Base-by-base conservation (phyloP, 345 rosid genomes). In the Angophora floribunda region DNA sequence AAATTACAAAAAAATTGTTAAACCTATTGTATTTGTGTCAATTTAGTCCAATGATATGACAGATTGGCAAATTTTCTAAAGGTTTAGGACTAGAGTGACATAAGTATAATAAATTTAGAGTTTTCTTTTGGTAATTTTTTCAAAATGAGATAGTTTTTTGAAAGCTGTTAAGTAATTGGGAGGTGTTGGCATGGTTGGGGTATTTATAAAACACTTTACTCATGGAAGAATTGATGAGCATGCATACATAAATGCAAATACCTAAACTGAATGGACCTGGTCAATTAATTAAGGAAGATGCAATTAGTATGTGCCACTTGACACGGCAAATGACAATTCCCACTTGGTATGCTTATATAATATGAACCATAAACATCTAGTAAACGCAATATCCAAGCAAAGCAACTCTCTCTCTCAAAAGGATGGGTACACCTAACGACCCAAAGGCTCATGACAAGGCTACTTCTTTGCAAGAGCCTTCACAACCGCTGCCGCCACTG, bases 71-170 rank as follows among this genome's bases (percentile, higher is more conserved):
- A 22, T 22, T 55, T 55, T 55, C 8, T 21, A 22, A 22, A 4
- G 1, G 3, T 9, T 55, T 55, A 1, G 6, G 12, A 22, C 2
- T 0, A 1, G 21, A 55, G 22, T 55, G 22, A 6, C 24, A 55
- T 55, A 55, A 22, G 21, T 55, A 1, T 0, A 55, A 55, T 55
- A 8, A 55, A 55, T 55, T 55, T 22, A 22, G 22, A 6, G 24
- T 0, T 9, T 55, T 55, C 5, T 49, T 22, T 4, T 22, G 6
- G 22, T 55, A 21, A 55, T 55, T 55, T 55, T 12, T 0, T 67
- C 22, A 30, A 67, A 65, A 65, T 65, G 12, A 30, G 78, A 30
- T 16, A 21, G 6, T 30, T 16, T 67, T 67, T 36, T 44, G 7
- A 15, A 32, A 67, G 44, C 19, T 15, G 21, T n/a, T 36, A 36